Base-by-base conservation (phyloP, 805 yeast genomes). In the Grigorovia humatica region DNA sequence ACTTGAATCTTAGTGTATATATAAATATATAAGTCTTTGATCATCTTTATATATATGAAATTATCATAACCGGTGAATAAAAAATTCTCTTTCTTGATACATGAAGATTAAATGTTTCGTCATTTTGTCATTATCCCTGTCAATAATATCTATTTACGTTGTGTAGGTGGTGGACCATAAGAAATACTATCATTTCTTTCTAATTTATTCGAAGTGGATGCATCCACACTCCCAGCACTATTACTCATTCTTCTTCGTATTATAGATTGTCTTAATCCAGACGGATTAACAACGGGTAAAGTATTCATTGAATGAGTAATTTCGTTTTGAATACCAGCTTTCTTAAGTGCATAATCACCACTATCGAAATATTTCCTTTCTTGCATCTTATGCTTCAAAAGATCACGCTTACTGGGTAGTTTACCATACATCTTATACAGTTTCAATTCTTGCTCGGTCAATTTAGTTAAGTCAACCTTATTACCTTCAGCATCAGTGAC, bases 361-460 rank as follows among this genome's bases (percentile, higher is more conserved):
- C 95, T 85, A 64, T 89, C 97, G 62, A 89, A 90, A 68, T 85
- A 89, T 71, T 88, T 90, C 60, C 96, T 80, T 57, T 89, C 96
- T 68, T 85, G 86, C 60, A 87, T 71, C 64, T 85, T 87, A 55
- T 83, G 79, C 49, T 84, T 76, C 49, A 89, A 73, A 19, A 89
- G 73, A 56, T 88, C 95, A 52, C 83, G 82, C 52, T 80, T 83
- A 29, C 89, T 78, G 23, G 96, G 97, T 48, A 89, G 71, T 64
- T 82, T 85, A 32, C 96, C 97, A 67, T 90, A 89, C 72, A 89
- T 70, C 61, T 79, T 82, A 69, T 82, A 84, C 20, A 90, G 72
- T 54, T 82, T 82, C 64, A 83, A 74, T 66, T 90, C 97, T 62
- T 89, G 93, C 13, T 93, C 87, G 2, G 84, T 72, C 52, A 85